phyloP scores from a whole-genome alignment of 2,329 filamentous ascomycete genomes.

The Colletotrichum tabaci region DNA sequence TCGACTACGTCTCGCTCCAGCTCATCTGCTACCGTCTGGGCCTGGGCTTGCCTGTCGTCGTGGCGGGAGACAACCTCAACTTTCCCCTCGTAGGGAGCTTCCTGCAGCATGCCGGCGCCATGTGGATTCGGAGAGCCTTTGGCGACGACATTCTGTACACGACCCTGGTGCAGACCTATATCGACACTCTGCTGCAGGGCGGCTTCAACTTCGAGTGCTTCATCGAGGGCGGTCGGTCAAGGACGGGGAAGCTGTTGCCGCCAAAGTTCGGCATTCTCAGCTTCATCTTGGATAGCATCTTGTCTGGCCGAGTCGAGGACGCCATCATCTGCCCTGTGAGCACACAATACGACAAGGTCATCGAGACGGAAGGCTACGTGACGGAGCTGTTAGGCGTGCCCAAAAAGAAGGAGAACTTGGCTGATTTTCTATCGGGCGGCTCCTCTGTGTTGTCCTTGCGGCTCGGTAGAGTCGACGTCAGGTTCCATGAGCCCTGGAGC shows the following conservation, averaged over 20 bases:
- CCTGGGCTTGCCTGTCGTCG: slow-evolving; percentile 89
- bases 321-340: slow-evolving; percentile 95
- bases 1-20: slow-evolving; percentile 96
- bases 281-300: slow-evolving; percentile 90
- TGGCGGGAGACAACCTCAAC: slow-evolving; percentile 96
- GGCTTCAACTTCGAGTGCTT: slow-evolving; percentile 98
- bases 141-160: slow-evolving; percentile 92
- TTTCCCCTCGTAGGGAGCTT: slow-evolving; percentile 92
- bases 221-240: slow-evolving; percentile 92
- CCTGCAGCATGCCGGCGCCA: slow-evolving; percentile 94
- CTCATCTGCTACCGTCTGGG: slow-evolving; percentile 96
- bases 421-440: slow-evolving; percentile 86
- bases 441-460: slow-evolving; percentile 91
- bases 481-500: slow-evolving; percentile 98
- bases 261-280: slow-evolving; percentile 96
- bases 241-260: slow-evolving; percentile 92
- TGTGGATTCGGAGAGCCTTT: slow-evolving; percentile 96
- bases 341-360: slow-evolving; percentile 99
- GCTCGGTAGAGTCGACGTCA: slow-evolving; percentile 91
- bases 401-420: slow-evolving; percentile 94
- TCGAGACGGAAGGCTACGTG: slow-evolving; percentile 97
- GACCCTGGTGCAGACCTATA: slow-evolving; percentile 95
- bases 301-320: slow-evolving; percentile 90
- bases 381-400: slow-evolving; percentile 93
- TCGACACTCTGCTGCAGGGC: slow-evolving; percentile 90